A percentile compares a stretch with the other conserved stretches of the same genome.
phyloP scores from a whole-genome alignment of 2,329 filamentous ascomycete species.

The Albifimbria verrucaria region DNA sequence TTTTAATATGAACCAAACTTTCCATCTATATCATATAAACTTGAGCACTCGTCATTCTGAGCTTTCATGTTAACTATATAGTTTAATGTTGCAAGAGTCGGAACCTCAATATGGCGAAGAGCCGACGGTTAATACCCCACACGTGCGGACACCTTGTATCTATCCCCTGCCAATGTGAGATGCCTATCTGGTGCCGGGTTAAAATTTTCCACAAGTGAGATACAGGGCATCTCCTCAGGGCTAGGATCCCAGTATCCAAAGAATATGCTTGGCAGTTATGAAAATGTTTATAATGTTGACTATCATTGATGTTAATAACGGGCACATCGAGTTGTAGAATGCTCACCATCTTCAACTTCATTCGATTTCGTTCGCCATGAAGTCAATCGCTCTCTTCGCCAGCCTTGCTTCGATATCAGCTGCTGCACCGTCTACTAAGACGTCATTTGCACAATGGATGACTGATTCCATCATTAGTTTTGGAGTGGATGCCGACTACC shows the following conservation, averaged over 20 bases:
- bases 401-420: neutral
- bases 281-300: neutral
- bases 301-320: neutral
- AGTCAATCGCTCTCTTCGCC: neutral
- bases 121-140: neutral
- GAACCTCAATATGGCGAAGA: no score
- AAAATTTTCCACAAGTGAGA: neutral
- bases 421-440: neutral
- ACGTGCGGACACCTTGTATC: neutral
- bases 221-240: neutral
- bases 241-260: neutral
- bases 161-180: neutral
- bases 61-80: no score
- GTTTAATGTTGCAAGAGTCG: no score
- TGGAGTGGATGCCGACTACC: conserved; percentile 33
- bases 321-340: neutral
- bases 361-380: neutral
- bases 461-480: conserved; percentile 44
- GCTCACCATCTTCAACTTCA: neutral
- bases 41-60: no score
- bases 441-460: conserved; percentile 27
- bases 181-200: neutral
- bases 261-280: neutral
- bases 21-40: no score
- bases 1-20: no score